Evolutionary conservation across 208 protist species (phyloP).

Genomic region (Wallacemonas sp.): DNA sequence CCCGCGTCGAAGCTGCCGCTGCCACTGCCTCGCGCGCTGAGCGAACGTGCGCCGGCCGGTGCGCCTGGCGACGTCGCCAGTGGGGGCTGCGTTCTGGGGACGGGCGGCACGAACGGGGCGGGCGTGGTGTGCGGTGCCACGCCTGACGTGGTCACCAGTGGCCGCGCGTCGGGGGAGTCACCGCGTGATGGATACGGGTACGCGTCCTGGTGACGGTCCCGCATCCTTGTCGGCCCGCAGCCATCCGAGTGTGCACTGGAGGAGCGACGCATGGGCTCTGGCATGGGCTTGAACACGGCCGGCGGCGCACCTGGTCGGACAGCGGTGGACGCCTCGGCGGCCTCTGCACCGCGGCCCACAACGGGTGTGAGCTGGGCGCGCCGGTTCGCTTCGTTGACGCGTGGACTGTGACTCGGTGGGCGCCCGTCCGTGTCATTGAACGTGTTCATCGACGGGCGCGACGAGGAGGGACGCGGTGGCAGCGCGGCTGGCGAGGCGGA

Average conservation of each 20-base stretch:
- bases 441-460: background rate
- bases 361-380: slow-evolving; percentile 9
- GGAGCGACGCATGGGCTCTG: background rate
- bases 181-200: background rate
- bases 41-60: background rate
- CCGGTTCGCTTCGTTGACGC: slow-evolving; percentile 1
- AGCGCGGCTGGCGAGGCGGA: slow-evolving; percentile 1
- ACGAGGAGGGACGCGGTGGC: background rate
- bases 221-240: background rate
- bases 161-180: slow-evolving; percentile 7
- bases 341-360: background rate
- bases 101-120: slow-evolving; percentile 9
- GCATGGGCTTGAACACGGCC: slow-evolving; percentile 5
- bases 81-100: background rate
- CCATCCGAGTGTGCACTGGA: background rate
- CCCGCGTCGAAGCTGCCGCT: slow-evolving; percentile 6
- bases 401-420: slow-evolving; percentile 9
- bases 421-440: slow-evolving; percentile 5
- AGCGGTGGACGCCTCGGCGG: slow-evolving; percentile 2
- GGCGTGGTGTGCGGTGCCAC: no score
- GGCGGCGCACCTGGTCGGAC: background rate
- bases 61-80: background rate
- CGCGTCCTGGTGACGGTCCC: slow-evolving; percentile 1
- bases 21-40: background rate
- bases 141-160: background rate